Evolutionary conservation across 2,329 filamentous ascomycete genomes (phyloP).

Genomic region (Peltaster fructicola): DNA sequence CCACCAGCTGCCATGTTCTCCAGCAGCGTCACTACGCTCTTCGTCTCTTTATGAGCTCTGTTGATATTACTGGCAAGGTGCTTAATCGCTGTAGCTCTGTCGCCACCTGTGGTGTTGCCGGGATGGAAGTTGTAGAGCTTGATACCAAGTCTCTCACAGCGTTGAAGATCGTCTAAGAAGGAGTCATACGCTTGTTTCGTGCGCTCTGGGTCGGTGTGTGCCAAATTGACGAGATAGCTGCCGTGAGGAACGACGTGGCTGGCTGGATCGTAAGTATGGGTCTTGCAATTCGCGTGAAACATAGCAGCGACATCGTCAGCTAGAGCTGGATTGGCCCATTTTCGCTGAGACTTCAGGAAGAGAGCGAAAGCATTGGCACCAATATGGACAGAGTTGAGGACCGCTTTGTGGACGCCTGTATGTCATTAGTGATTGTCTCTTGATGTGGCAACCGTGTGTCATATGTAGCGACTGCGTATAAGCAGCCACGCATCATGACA

Average conservation of each 20-base stretch:
- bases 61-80: conserved; percentile 75
- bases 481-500: too few species aligned
- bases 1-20: conserved; percentile 92
- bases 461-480: conserved; percentile 1
- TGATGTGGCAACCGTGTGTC: neutral
- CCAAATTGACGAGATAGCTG: conserved; percentile 91
- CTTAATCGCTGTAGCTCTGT: conserved; percentile 50
- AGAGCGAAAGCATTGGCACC: conserved; percentile 83
- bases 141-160: conserved; percentile 77
- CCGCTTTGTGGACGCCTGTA: conserved; percentile 70
- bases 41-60: conserved; percentile 50
- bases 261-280: conserved; percentile 52
- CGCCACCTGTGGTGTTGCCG: conserved; percentile 45
- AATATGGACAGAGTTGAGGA: conserved; percentile 30
- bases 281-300: conserved; percentile 51
- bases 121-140: conserved; percentile 96
- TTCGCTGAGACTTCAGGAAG: conserved; percentile 90
- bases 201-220: conserved; percentile 62
- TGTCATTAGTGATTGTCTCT: conserved; percentile 2
- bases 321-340: conserved; percentile 75
- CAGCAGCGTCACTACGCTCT: conserved; percentile 66
- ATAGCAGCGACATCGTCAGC: conserved; percentile 46
- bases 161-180: conserved; percentile 73
- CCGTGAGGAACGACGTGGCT: conserved; percentile 77
- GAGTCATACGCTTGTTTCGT: conserved; percentile 68